phyloP scores from a whole-genome alignment of 441 rosid species.

The Capsella rubella region DNA sequence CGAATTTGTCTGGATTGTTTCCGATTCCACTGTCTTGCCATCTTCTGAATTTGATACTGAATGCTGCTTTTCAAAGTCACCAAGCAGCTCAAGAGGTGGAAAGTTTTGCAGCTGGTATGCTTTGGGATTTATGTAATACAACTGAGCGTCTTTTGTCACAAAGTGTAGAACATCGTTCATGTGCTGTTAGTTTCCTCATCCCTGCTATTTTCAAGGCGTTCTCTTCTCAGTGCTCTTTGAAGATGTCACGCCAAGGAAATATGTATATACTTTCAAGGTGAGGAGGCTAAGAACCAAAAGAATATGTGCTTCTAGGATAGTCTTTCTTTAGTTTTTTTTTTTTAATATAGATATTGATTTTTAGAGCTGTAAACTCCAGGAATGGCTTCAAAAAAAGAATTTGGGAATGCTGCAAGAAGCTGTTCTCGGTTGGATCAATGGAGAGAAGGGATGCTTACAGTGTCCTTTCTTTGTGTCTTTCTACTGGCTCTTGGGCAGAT shows the following conservation, averaged over 20 bases:
- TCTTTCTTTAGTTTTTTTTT: neutral
- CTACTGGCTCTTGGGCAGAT: slow-evolving; percentile 54
- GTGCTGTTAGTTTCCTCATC: slow-evolving; percentile 73
- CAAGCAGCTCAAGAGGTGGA: slow-evolving; percentile 49
- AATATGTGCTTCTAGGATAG: neutral
- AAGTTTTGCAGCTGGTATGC: slow-evolving; percentile 57
- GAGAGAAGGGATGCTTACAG: slow-evolving; percentile 95
- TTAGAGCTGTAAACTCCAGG: slow-evolving; percentile 56
- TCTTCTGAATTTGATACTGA: slow-evolving; percentile 65
- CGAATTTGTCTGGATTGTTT: slow-evolving; percentile 51
- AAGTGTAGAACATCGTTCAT: slow-evolving; percentile 79
- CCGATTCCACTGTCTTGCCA: slow-evolving; percentile 73
- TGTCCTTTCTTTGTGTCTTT: slow-evolving; percentile 73
- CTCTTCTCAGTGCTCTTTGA: slow-evolving; percentile 48
- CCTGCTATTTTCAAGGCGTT: slow-evolving; percentile 78
- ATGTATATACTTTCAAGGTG: slow-evolving; percentile 64
- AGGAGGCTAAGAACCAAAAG: slow-evolving; percentile 38
- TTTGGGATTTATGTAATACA: slow-evolving; percentile 73
- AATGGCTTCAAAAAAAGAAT: slow-evolving; percentile 63
- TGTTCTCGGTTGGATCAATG: slow-evolving; percentile 76
- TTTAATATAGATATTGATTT: neutral
- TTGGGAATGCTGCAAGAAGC: slow-evolving; percentile 82
- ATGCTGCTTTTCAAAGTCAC: slow-evolving; percentile 58
- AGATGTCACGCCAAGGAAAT: slow-evolving; percentile 55
- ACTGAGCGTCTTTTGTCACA: slow-evolving; percentile 74